phyloP scores from a whole-genome alignment of 2,329 filamentous ascomycete genomes.

The Cercospora sp. region DNA sequence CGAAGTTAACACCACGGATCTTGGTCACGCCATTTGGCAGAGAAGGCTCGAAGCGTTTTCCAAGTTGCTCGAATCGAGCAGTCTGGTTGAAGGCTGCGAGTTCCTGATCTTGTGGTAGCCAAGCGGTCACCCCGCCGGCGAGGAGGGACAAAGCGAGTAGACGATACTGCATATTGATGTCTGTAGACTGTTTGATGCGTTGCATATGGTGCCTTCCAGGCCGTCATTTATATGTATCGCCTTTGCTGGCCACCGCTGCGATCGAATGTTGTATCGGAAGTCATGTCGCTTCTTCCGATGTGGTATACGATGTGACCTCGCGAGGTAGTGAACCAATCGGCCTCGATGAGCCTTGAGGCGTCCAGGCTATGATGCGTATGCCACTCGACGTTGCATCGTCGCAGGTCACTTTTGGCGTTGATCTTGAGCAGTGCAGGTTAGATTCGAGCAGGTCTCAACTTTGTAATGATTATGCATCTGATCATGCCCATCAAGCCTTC shows the following conservation, averaged over 20 bases:
- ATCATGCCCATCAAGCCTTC: neutral
- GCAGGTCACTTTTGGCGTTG: neutral
- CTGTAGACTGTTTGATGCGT: neutral
- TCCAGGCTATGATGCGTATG: neutral
- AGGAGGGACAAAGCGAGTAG: slow-evolving; percentile 5
- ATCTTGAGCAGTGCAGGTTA: neutral
- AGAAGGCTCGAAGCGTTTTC: slow-evolving; percentile 11
- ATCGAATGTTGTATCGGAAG: neutral
- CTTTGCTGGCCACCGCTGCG: neutral
- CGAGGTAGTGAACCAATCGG: neutral
- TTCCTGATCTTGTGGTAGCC: slow-evolving; percentile 14
- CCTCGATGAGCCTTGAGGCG: neutral
- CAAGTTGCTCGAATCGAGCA: slow-evolving; percentile 12
- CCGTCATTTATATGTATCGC: neutral
- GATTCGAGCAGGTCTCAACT: neutral
- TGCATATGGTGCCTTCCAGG: neutral
- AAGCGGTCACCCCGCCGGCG: slow-evolving; percentile 6
- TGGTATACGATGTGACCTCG: slow-evolving; percentile 1
- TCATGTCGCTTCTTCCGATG: neutral
- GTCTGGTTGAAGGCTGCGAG: slow-evolving; percentile 16
- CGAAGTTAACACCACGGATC: slow-evolving; percentile 18
- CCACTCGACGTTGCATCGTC: neutral
- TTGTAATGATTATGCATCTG: neutral
- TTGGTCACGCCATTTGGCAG: slow-evolving; percentile 15
- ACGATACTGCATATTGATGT: slow-evolving; percentile 12